These are phyloP conservation scores for Eucalyptus albens DNA, from an alignment of 345 rosid genomes.

Conservation along the genomic window DNA sequence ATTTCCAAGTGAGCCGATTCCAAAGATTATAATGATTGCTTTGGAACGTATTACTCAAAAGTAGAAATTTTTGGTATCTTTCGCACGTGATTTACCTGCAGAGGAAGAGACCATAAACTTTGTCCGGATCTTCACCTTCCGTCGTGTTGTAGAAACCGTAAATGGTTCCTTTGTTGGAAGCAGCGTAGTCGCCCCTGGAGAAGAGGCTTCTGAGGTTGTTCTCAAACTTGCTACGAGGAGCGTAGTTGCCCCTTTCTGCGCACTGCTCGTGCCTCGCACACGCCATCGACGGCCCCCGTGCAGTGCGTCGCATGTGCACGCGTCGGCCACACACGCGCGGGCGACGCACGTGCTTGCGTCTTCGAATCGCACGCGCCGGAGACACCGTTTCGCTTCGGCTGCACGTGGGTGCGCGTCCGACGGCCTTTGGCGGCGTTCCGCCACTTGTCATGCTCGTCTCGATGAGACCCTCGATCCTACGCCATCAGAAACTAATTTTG, in stretches of 20 bases:
- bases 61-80: background rate
- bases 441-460: no score
- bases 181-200: background rate
- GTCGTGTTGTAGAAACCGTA: background rate
- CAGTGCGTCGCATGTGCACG: no score
- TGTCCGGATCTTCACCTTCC: background rate
- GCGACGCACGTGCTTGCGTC: no score
- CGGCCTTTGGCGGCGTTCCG: no score
- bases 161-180: background rate
- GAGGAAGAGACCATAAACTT: constrained; percentile 1
- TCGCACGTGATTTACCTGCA: background rate
- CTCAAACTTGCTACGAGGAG: background rate
- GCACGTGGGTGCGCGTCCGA: accelerated
- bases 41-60: background rate
- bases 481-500: no score
- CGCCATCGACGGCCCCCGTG: no score
- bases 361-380: no score
- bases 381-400: no score
- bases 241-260: background rate
- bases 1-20: background rate
- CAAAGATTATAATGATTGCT: background rate
- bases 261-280: background rate
- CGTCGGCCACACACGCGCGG: no score
- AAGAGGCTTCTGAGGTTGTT: background rate
- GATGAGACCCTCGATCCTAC: no score